Evolutionary conservation across 1,139 yeast genomes (phyloP).

Genomic region (Lodderomyces oxycetoniae): DNA sequence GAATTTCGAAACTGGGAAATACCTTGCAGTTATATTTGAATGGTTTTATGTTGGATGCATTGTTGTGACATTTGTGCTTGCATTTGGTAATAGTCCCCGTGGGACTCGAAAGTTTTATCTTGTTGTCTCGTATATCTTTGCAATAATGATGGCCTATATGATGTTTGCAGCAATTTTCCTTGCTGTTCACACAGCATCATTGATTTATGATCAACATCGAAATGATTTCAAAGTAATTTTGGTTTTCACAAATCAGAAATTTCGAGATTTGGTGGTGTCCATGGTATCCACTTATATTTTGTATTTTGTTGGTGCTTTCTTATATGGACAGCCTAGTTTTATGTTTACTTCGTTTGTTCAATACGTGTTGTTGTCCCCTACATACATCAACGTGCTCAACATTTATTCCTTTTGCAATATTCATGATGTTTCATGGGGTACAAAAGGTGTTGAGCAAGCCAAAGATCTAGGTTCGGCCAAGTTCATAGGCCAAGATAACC

Average conservation of each 20-base stretch:
- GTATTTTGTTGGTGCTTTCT: constrained; percentile 69
- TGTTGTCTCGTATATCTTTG: constrained; percentile 40
- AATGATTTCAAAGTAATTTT: constrained; percentile 42
- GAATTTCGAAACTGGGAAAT: constrained; percentile 41
- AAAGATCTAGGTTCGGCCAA: constrained; percentile 71
- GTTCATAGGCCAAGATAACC: constrained; percentile 43
- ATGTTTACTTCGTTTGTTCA: constrained; percentile 71
- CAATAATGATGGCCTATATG: constrained; percentile 46
- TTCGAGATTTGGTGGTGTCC: constrained; percentile 85
- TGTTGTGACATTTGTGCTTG: constrained; percentile 42
- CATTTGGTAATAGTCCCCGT: constrained; percentile 47
- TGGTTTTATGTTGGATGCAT: constrained; percentile 44
- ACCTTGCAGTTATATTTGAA: constrained; percentile 37
- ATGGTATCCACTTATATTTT: constrained; percentile 78
- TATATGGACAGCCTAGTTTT: constrained; percentile 76
- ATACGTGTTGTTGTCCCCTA: constrained; percentile 67
- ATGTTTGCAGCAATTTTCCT: constrained; percentile 72
- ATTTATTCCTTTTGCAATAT: constrained; percentile 83
- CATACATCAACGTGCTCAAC: constrained; percentile 72
- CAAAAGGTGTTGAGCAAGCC: constrained; percentile 64
- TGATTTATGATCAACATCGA: constrained; percentile 33
- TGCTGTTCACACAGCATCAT: constrained; percentile 65
- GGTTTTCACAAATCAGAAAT: constrained; percentile 57
- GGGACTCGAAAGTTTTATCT: constrained; percentile 43
- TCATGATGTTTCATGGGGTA: constrained; percentile 87